phyloP scores from a whole-genome alignment of 106 monocot species.

The Narthecium ossifragum region DNA sequence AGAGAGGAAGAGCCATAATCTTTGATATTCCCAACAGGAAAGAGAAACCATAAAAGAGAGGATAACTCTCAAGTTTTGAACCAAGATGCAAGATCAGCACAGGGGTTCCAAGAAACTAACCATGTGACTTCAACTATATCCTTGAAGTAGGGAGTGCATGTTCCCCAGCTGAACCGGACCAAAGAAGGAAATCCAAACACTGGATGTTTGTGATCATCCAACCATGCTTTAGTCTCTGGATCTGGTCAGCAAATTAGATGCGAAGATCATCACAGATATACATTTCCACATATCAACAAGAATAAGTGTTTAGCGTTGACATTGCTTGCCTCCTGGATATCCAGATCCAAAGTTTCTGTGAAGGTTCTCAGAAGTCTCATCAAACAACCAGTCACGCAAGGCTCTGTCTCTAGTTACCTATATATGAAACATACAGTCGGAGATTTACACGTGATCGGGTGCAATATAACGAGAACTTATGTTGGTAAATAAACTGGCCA shows the following conservation, averaged over 20 bases:
- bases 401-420: constrained; percentile 74
- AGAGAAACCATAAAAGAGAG: background rate
- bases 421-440: too few relatives aligned
- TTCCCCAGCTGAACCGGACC: constrained; percentile 97
- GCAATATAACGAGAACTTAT: too few relatives aligned
- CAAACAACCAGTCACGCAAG: constrained; percentile 65
- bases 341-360: constrained; percentile 78
- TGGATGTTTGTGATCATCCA: constrained; percentile 66
- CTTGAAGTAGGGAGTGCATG: constrained; percentile 69
- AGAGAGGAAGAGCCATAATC: background rate
- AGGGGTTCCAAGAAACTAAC: constrained; percentile 24
- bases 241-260: constrained; percentile 31
- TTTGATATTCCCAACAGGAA: too few relatives aligned
- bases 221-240: constrained; percentile 86
- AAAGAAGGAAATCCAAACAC: constrained; percentile 88
- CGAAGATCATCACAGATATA: background rate
- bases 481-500: background rate
- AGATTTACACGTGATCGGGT: too few relatives aligned
- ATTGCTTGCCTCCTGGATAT: constrained; percentile 60
- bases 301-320: background rate
- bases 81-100: background rate
- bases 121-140: constrained; percentile 67
- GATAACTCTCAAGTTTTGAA: background rate
- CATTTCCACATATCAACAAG: background rate
- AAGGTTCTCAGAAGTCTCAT: constrained; percentile 68